Conservation (phyloP, 768 basidiomycete species). For the Tricholoma hemisulphureum region DNA sequence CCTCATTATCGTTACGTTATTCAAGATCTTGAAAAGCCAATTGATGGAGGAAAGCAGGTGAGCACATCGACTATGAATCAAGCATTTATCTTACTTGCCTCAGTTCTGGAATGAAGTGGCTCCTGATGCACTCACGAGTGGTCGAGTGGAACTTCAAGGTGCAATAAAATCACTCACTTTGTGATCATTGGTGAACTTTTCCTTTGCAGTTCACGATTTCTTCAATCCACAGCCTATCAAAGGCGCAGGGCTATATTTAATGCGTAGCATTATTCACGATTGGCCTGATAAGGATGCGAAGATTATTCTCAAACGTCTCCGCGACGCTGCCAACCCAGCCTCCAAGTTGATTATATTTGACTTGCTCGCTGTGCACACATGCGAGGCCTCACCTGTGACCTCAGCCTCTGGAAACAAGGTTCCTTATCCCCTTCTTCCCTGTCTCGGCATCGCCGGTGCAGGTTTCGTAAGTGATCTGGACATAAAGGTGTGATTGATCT, state of each 20-base stretch:
- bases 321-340: constrained; percentile 18
- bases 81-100: not conserved
- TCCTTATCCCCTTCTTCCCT: too few species aligned
- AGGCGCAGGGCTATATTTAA: constrained; percentile 25
- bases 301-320: constrained; percentile 25
- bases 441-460: constrained; percentile 25
- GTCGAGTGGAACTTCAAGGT: not conserved
- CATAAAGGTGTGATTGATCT: constrained; percentile 26
- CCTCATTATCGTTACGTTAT: constrained; percentile 33
- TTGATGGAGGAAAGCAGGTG: not conserved
- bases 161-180: too few species aligned
- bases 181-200: too few species aligned
- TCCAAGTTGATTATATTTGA: constrained; percentile 30
- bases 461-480: constrained; percentile 19
- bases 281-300: constrained; percentile 22
- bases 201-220: constrained; percentile 28
- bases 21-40: constrained; percentile 30
- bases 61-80: too few species aligned
- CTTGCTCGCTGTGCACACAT: too few species aligned
- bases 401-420: too few species aligned
- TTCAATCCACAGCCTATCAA: constrained; percentile 29
- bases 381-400: too few species aligned
- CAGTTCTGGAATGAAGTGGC: not conserved
- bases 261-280: constrained; percentile 33
- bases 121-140: not conserved